phyloP scores from a whole-genome alignment of 805 yeast species.

The Cyberlindnera maclurae region DNA sequence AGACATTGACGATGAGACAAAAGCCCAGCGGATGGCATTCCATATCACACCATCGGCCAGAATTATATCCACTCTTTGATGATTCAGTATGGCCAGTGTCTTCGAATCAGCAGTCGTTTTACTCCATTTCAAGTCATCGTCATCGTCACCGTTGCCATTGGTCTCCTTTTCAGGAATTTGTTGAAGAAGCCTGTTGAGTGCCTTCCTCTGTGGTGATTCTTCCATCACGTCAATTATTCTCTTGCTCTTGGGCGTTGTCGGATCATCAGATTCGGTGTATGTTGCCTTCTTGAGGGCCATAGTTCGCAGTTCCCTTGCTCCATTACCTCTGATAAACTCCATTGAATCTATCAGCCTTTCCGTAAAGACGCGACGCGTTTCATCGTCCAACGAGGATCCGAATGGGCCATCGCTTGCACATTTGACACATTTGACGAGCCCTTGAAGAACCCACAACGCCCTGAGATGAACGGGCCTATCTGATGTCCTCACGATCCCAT shows the following conservation, averaged over 20 bases:
- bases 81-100: conserved; percentile 18
- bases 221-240: not conserved
- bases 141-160: not conserved
- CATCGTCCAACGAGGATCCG: not conserved
- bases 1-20: conserved; percentile 8
- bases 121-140: conserved; percentile 5
- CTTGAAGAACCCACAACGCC: conserved; percentile 25
- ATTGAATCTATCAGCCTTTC: conserved; percentile 8
- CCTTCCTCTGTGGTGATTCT: conserved; percentile 20
- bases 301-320: conserved; percentile 7
- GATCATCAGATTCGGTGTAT: conserved; percentile 9
- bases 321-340: conserved; percentile 6
- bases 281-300: conserved; percentile 5
- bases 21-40: conserved; percentile 25
- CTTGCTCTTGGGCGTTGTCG: not conserved
- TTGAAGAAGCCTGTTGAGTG: conserved; percentile 8
- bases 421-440: conserved; percentile 13
- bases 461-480: conserved; percentile 27
- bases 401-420: conserved; percentile 3
- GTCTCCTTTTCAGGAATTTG: not conserved
- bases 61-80: conserved; percentile 21
- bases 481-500: conserved; percentile 20
- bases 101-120: conserved; percentile 11
- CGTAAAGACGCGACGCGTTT: conserved; percentile 12
- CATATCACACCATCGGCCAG: conserved; percentile 19